These are phyloP conservation scores for Cucumis cinereus DNA, from an alignment of 306 rosid species.

Conservation along the genomic window DNA sequence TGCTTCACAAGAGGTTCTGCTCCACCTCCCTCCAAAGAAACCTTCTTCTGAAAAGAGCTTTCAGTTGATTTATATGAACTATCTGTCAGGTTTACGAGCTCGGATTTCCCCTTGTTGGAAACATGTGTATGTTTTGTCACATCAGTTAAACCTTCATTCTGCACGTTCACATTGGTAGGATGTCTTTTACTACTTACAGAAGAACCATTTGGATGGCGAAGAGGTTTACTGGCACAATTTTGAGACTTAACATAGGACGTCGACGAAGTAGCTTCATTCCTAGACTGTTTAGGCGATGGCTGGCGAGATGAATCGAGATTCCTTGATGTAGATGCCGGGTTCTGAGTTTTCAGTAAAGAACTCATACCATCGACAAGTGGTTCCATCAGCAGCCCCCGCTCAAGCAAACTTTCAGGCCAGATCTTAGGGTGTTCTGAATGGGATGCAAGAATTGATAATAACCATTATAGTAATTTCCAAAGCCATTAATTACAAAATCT, in stretches of 20 bases:
- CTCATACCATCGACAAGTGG: conserved; percentile 33
- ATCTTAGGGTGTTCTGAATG: conserved; percentile 15
- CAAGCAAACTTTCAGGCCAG: background rate
- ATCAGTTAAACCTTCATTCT: conserved; percentile 18
- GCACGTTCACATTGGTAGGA: conserved; percentile 16
- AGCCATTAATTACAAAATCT: conserved; percentile 4
- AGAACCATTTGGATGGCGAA: conserved; percentile 24
- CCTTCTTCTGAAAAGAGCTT: conserved; percentile 27
- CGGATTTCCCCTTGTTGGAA: conserved; percentile 24
- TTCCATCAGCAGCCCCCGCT: conserved; percentile 37
- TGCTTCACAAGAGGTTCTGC: conserved; percentile 22
- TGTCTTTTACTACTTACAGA: conserved; percentile 33
- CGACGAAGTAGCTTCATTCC: conserved; percentile 35
- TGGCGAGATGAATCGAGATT: conserved; percentile 27
- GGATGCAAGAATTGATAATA: conserved; percentile 10
- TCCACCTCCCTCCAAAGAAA: conserved; percentile 30
- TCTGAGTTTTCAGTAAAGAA: conserved; percentile 35
- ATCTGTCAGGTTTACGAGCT: conserved; percentile 9
- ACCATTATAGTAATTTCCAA: conserved; percentile 1
- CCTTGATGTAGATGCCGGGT: conserved; percentile 36
- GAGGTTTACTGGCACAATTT: conserved; percentile 27
- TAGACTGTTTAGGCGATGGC: conserved; percentile 30
- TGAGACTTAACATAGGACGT: conserved; percentile 22
- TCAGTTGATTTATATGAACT: conserved; percentile 10
- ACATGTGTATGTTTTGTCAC: conserved; percentile 16